A percentile compares a stretch with the other conserved stretches of the same genome.
Evolutionary conservation across 164 flowering plant species (phyloP).

Genomic region (Warburgia ugandensis): DNA sequence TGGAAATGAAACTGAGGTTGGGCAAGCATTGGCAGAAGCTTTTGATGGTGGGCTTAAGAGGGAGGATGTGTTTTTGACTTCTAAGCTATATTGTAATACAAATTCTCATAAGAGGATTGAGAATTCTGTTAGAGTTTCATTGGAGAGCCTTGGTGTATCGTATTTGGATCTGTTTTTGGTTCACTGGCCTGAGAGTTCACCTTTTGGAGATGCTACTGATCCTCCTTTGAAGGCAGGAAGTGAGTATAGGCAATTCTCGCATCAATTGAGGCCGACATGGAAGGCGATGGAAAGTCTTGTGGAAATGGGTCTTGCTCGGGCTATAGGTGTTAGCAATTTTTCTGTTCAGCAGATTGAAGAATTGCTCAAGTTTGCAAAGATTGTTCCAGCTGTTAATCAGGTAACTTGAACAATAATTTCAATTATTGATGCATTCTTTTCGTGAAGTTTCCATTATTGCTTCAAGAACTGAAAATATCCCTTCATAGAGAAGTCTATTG

Average conservation of each 20-base stretch:
- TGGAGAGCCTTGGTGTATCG: conserved; percentile 54
- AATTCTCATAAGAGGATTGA: conserved; percentile 56
- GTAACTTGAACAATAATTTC: conserved; percentile 23
- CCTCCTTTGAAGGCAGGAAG: conserved; percentile 55
- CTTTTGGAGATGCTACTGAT: conserved; percentile 65
- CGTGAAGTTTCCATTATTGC: too few species aligned
- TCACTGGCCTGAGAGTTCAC: conserved; percentile 65
- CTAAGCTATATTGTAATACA: conserved; percentile 49
- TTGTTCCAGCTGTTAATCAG: conserved; percentile 81
- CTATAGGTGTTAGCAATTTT: conserved; percentile 84
- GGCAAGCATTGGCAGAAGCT: conserved; percentile 49
- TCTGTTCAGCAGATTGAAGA: conserved; percentile 55
- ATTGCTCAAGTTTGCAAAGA: conserved; percentile 59
- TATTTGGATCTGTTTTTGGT: conserved; percentile 62
- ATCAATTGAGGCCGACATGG: conserved; percentile 58
- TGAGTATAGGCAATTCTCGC: conserved; percentile 44
- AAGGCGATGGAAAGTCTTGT: conserved; percentile 77
- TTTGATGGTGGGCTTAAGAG: conserved; percentile 40
- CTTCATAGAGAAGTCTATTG: too few species aligned
- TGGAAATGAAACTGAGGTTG: conserved; percentile 63
- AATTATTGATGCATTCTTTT: too few species aligned
- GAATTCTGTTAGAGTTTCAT: conserved; percentile 53
- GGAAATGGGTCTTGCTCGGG: conserved; percentile 56
- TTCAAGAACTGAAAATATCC: too few species aligned
- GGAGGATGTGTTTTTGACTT: conserved; percentile 62